Base-by-base conservation (phyloP, 768 basidiomycete species). In the Psilocybe cyanescens region DNA sequence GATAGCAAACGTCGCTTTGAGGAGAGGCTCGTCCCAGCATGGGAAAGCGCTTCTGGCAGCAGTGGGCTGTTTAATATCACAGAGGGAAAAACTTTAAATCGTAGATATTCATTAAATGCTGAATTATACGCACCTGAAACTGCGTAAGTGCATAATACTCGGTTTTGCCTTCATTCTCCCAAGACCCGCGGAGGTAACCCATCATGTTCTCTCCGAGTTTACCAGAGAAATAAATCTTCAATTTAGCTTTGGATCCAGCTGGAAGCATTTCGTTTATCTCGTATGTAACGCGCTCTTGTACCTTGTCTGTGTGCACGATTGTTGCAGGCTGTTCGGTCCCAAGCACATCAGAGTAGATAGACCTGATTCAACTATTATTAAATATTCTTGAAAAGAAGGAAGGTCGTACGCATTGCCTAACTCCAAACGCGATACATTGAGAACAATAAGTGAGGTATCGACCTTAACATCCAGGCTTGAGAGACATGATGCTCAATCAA, bases 11-110 rank as follows among this genome's bases (percentile, higher is more conserved):
- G 89, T 94, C 0, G 95, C 90, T 74, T 98, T 98, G 66, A 96
- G 80, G 39, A 86, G 81, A 14, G 96, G 97, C 71, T 97, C 95
- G 71, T 97, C 96, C 92, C 93, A 97, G 78, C 90, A 93, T 29
- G 92, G 92, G 73, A 94, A 92, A 5, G 90, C 86, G 44, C 86
- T 83, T 53, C 95, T 80, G 8, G 96, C 95, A 60, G 88, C 88
- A 44, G 92, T 97, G 45, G 95, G 88, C 89, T 97, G 64, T 16
- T 33, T 35, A 1, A 24, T 11, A 11, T 11, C 33, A 35, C 7
- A 11, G 6, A 35, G 33, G 11, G 33, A 45, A 48, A 48, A 33
- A 46, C 39, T 55, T 17, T 2, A 33, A 48, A 17, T 24, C 12
- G 7, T 30, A 47, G 9, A 16, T 14, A 33, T 47, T 45, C 16